Percentiles rank a stretch among this genome's conserved stretches.
phyloP scores from a whole-genome alignment of 192 early-diverging fungal species.

The Entomortierella chlamydospora region DNA sequence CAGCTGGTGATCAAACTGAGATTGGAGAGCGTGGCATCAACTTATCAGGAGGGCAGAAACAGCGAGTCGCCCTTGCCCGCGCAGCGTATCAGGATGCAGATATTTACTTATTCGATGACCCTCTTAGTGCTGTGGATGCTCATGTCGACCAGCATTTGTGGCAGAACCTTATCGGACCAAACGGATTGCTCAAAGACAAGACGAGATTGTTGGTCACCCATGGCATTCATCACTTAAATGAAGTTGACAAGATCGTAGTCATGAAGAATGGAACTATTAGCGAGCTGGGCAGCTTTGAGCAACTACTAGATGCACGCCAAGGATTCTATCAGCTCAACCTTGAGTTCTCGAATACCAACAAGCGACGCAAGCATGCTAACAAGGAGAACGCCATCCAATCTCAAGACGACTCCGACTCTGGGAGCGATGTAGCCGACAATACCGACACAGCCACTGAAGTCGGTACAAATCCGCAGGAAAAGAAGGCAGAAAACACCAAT shows the following conservation, averaged over 20 bases:
- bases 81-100: slow-evolving; percentile 80
- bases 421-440: slow-evolving; percentile 23
- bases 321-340: slow-evolving; percentile 72
- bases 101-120: slow-evolving; percentile 85
- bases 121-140: slow-evolving; percentile 90
- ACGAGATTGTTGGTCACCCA: slow-evolving; percentile 84
- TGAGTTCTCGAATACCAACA: slow-evolving; percentile 66
- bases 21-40: slow-evolving; percentile 63
- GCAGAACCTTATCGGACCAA: slow-evolving; percentile 72
- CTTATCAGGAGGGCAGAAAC: slow-evolving; percentile 89
- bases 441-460: slow-evolving; percentile 10
- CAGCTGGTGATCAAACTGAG: slow-evolving; percentile 55
- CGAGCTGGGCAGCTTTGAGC: slow-evolving; percentile 71
- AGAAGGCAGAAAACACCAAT: slow-evolving; percentile 3
- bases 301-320: slow-evolving; percentile 66
- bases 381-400: neutral
- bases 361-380: slow-evolving; percentile 7
- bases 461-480: neutral
- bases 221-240: slow-evolving; percentile 77
- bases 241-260: slow-evolving; percentile 75
- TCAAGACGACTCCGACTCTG: slow-evolving; percentile 11
- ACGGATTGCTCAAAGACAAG: slow-evolving; percentile 80
- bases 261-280: slow-evolving; percentile 76
- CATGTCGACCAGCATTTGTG: slow-evolving; percentile 55
- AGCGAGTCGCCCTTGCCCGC: slow-evolving; percentile 86